phyloP scores from a whole-genome alignment of 2,329 filamentous ascomycete species.

The Neophaeococcomyces mojaviensis region DNA sequence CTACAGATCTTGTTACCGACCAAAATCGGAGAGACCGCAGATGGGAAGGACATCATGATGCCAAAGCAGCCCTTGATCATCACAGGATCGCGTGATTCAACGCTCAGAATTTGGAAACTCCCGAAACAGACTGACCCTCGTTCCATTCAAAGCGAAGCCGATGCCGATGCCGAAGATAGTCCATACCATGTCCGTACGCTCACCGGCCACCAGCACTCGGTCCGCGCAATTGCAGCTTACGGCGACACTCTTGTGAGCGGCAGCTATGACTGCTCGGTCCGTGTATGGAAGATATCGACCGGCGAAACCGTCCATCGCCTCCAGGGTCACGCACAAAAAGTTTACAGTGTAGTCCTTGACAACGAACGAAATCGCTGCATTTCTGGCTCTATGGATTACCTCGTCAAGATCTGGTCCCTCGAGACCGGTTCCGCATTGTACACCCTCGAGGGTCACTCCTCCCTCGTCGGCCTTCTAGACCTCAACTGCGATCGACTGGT shows the following conservation, averaged over 20 bases:
- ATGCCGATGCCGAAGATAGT: slow-evolving; percentile 68
- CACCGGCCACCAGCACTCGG: slow-evolving; percentile 81
- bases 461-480: slow-evolving; percentile 86
- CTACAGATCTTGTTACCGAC: slow-evolving; percentile 88
- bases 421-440: slow-evolving; percentile 76
- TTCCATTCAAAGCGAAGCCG: slow-evolving; percentile 71
- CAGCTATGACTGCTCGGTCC: slow-evolving; percentile 90
- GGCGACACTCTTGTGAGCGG: slow-evolving; percentile 95
- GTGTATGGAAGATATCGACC: slow-evolving; percentile 96
- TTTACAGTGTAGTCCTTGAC: slow-evolving; percentile 94
- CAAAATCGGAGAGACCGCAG: slow-evolving; percentile 61
- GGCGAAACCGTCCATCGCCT: slow-evolving; percentile 80
- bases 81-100: slow-evolving; percentile 91
- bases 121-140: slow-evolving; percentile 69
- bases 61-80: slow-evolving; percentile 94
- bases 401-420: slow-evolving; percentile 96
- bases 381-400: slow-evolving; percentile 95
- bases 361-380: slow-evolving; percentile 90
- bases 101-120: slow-evolving; percentile 87
- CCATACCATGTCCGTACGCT: slow-evolving; percentile 90
- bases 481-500: slow-evolving; percentile 84
- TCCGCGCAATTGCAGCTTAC: slow-evolving; percentile 89
- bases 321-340: slow-evolving; percentile 81
- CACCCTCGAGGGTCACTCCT: slow-evolving; percentile 85
- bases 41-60: slow-evolving; percentile 76